phyloP scores from a whole-genome alignment of 1,284 basidiomycete species.

The Cutaneotrichosporon cavernicola region DNA sequence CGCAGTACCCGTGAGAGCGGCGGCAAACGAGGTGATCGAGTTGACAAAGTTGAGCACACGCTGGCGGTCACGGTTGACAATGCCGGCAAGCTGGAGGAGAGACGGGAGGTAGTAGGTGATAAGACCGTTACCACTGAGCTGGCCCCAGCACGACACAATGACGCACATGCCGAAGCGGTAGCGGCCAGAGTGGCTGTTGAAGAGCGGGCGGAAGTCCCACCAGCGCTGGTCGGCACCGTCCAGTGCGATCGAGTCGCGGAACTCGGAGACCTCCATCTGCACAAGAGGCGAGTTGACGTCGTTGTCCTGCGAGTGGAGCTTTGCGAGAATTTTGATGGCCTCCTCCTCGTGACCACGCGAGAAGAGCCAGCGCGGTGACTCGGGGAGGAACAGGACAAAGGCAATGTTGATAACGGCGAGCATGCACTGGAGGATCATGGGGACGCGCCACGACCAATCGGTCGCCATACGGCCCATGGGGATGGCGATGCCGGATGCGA shows the following conservation, averaged over 20 bases:
- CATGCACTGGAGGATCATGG: slow-evolving; percentile 57
- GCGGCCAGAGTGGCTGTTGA: slow-evolving; percentile 56
- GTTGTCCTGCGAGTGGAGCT: slow-evolving; percentile 57
- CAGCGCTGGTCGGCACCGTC: slow-evolving; percentile 47
- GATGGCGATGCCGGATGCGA: slow-evolving; percentile 59
- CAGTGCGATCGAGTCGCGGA: slow-evolving; percentile 57
- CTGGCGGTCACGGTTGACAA: slow-evolving; percentile 31
- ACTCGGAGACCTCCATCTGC: slow-evolving; percentile 59
- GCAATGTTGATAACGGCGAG: slow-evolving; percentile 57
- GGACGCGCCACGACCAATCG: slow-evolving; percentile 59
- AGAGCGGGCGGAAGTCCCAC: slow-evolving; percentile 62
- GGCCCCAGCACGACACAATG: slow-evolving; percentile 44
- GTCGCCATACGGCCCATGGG: slow-evolving; percentile 56
- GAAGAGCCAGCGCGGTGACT: slow-evolving; percentile 57
- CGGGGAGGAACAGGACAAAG: slow-evolving; percentile 51
- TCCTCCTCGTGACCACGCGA: slow-evolving; percentile 25
- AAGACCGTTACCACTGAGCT: slow-evolving; percentile 38
- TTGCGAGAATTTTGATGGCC: slow-evolving; percentile 25
- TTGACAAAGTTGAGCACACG: slow-evolving; percentile 39
- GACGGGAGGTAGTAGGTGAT: slow-evolving; percentile 52
- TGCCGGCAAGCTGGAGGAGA: slow-evolving; percentile 34
- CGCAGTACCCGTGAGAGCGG: slow-evolving; percentile 34
- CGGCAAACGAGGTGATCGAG: slow-evolving; percentile 32
- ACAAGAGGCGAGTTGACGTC: slow-evolving; percentile 59
- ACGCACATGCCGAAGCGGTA: slow-evolving; percentile 59